These are phyloP conservation scores for Arabis alpina DNA, from an alignment of 345 rosid species.

Conservation along the genomic window DNA sequence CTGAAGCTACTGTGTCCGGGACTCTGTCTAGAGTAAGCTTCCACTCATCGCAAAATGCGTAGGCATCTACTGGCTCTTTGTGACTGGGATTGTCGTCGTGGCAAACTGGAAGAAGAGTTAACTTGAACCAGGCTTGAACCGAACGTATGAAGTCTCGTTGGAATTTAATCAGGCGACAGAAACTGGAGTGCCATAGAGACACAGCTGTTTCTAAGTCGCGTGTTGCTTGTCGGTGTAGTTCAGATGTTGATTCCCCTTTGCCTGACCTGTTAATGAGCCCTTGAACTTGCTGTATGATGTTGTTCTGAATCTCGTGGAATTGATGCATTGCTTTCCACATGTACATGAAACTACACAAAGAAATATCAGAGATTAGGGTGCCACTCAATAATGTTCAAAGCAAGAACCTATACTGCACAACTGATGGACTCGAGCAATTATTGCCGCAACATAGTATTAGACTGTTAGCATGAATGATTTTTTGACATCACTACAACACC, in stretches of 20 bases:
- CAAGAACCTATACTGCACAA: not conserved
- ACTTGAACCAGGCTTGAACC: conserved; percentile 93
- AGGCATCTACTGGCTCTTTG: conserved; percentile 56
- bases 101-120: conserved; percentile 77
- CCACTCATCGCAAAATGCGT: conserved; percentile 91
- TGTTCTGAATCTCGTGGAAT: conserved; percentile 80
- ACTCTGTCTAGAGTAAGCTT: conserved; percentile 88
- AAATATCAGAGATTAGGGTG: not conserved
- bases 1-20: conserved; percentile 96
- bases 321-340: conserved; percentile 97
- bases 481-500: not conserved
- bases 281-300: conserved; percentile 90
- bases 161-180: conserved; percentile 78
- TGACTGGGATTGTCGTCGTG: conserved; percentile 50
- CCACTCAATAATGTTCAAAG: not conserved
- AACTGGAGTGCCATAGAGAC: conserved; percentile 88
- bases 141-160: conserved; percentile 79
- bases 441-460: conserved; percentile 7
- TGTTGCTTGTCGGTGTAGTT: conserved; percentile 88
- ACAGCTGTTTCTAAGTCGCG: conserved; percentile 92
- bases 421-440: not conserved
- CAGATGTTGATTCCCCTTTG: conserved; percentile 87
- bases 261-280: conserved; percentile 80
- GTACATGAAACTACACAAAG: conserved; percentile 79
- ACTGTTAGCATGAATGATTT: not conserved